phyloP scores from a whole-genome alignment of 2,329 filamentous ascomycete genomes.

The Fusarium abutilonis region DNA sequence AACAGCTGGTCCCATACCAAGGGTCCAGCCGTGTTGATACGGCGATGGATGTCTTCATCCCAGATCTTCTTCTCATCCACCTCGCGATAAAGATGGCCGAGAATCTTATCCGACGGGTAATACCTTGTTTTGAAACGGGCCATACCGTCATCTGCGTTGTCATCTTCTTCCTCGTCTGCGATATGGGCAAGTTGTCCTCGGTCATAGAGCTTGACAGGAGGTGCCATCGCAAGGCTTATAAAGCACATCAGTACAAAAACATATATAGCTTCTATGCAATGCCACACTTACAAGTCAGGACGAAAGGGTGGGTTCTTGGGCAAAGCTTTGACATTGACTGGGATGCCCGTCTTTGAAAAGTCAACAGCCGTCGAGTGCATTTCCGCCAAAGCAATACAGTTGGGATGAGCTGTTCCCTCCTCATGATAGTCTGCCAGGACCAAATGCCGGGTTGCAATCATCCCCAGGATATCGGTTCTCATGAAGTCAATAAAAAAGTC shows the following conservation, averaged over 20 bases:
- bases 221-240: constrained; percentile 57
- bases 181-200: constrained; percentile 52
- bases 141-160: constrained; percentile 55
- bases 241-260: background rate
- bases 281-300: constrained; percentile 64
- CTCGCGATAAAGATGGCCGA: constrained; percentile 75
- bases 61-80: constrained; percentile 79
- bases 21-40: constrained; percentile 38
- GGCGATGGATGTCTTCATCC: constrained; percentile 56
- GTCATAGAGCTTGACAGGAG: constrained; percentile 57
- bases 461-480: constrained; percentile 70
- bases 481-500: constrained; percentile 85
- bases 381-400: constrained; percentile 66
- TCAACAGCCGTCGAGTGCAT: constrained; percentile 78
- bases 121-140: constrained; percentile 60
- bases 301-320: constrained; percentile 54
- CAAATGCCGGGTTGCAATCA: constrained; percentile 72
- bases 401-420: constrained; percentile 60
- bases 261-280: too few species aligned
- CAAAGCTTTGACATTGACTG: constrained; percentile 59
- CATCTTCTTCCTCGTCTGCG: constrained; percentile 49
- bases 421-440: constrained; percentile 68
- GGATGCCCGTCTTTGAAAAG: constrained; percentile 78
- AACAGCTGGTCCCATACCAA: constrained; percentile 59
- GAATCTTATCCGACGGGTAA: constrained; percentile 73